Percentiles rank a stretch among this genome's conserved stretches.
Conservation (phyloP, 2,329 filamentous ascomycete species). For the Colletotrichum theobromicola region DNA sequence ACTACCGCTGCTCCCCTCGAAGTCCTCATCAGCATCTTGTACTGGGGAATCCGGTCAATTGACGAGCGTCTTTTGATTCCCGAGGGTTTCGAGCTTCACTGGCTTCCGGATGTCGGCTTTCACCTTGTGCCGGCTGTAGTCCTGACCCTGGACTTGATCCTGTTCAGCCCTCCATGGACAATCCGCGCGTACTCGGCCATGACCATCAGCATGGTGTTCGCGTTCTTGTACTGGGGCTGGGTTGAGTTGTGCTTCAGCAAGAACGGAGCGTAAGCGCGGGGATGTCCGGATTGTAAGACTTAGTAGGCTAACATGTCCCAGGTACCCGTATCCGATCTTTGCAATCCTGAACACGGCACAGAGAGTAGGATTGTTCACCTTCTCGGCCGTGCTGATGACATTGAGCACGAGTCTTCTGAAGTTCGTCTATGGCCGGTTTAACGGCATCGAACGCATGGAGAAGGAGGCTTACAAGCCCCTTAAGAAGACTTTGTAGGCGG, state of each 20-base stretch:
- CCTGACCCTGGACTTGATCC: constrained; percentile 67
- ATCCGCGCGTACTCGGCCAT: constrained; percentile 65
- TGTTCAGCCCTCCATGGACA: constrained; percentile 77
- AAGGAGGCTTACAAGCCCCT: constrained; percentile 37
- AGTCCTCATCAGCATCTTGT: constrained; percentile 72
- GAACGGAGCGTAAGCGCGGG: constrained; percentile 64
- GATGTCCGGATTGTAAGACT: neutral
- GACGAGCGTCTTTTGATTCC: constrained; percentile 58
- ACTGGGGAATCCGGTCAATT: constrained; percentile 71
- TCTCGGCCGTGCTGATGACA: constrained; percentile 75
- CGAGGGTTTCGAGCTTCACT: constrained; percentile 59
- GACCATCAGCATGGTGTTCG: constrained; percentile 60
- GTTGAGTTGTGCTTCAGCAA: constrained; percentile 72
- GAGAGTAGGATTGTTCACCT: constrained; percentile 70
- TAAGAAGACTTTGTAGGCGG: constrained; percentile 27
- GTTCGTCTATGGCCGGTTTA: constrained; percentile 71
- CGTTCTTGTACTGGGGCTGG: constrained; percentile 78
- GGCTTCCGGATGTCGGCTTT: constrained; percentile 66
- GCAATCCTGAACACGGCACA: constrained; percentile 68
- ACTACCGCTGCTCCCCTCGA: constrained; percentile 73
- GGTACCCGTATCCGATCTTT: constrained; percentile 90
- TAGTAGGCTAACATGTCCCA: constrained; percentile 37
- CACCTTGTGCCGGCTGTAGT: constrained; percentile 71
- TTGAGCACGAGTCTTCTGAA: constrained; percentile 72
- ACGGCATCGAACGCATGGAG: constrained; percentile 56